Conservation (phyloP, 352 stramenopile genomes). For the Phytophthora fragariaefolia region DNA sequence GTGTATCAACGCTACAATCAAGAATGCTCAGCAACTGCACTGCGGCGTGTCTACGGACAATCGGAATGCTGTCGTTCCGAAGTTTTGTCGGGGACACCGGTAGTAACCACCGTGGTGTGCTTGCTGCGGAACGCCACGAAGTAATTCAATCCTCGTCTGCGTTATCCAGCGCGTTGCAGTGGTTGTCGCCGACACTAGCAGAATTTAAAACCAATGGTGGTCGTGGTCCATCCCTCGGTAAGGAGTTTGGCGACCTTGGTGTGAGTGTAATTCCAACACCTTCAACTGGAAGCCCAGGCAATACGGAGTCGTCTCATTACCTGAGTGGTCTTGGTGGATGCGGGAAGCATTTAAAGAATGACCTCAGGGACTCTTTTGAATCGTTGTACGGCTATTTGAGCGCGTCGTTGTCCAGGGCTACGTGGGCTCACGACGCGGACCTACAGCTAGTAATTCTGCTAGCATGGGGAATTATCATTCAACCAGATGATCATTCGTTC, state of each 20-base stretch:
- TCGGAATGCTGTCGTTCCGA: conserved; percentile 81
- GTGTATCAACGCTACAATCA: conserved; percentile 74
- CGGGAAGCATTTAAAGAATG: conserved; percentile 78
- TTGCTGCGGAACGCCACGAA: conserved; percentile 56
- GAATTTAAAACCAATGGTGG: conserved; percentile 38
- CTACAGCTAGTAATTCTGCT: conserved; percentile 85
- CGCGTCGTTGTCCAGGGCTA: conserved; percentile 81
- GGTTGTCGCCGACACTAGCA: conserved; percentile 62
- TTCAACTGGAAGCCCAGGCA: conserved; percentile 21
- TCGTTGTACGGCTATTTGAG: conserved; percentile 83
- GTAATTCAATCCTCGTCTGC: conserved; percentile 79
- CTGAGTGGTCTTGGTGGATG: conserved; percentile 80
- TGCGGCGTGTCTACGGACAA: conserved; percentile 74
- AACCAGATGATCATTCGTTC: conserved; percentile 90
- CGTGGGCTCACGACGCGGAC: conserved; percentile 81
- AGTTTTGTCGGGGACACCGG: conserved; percentile 73
- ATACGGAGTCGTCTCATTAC: conserved; percentile 63
- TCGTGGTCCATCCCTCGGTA: conserved; percentile 35
- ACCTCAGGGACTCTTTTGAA: conserved; percentile 85
- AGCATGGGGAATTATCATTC: conserved; percentile 89
- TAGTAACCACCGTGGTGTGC: conserved; percentile 38
- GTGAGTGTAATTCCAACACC: conserved; percentile 32
- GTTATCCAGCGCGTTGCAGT: conserved; percentile 73
- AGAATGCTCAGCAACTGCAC: conserved; percentile 80
- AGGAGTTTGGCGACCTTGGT: conserved; percentile 57